Conservation (phyloP, 225 moss, liverwort and hornwort species). For the Polytrichum formosum region DNA sequence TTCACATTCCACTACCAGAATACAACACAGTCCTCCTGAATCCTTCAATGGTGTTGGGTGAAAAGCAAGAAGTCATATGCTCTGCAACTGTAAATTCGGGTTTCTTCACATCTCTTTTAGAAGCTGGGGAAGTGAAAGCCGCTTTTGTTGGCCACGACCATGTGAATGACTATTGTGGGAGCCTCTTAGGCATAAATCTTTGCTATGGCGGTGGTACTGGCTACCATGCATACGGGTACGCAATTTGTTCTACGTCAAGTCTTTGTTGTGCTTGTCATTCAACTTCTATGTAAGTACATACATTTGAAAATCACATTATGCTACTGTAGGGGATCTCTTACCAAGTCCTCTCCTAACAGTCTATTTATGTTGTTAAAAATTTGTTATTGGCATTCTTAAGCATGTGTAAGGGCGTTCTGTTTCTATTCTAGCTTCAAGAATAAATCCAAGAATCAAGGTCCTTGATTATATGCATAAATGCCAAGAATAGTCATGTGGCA, state of each 20-base stretch:
- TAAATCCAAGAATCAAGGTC: no score
- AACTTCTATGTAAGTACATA: no score
- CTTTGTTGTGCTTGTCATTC: background rate
- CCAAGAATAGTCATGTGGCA: no score
- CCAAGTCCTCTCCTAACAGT: no score
- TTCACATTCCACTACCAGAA: slow-evolving; percentile 93
- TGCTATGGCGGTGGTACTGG: slow-evolving; percentile 96
- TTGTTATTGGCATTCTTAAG: no score
- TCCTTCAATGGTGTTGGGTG: slow-evolving; percentile 59
- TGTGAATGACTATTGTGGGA: slow-evolving; percentile 92
- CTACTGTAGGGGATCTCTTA: no score
- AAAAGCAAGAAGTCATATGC: slow-evolving; percentile 74
- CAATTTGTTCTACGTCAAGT: background rate
- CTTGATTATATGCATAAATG: no score
- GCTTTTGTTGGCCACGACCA: slow-evolving; percentile 96
- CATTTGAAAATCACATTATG: no score
- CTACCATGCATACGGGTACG: slow-evolving; percentile 86
- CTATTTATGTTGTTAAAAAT: no score
- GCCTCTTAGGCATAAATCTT: slow-evolving; percentile 74
- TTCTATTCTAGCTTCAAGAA: no score
- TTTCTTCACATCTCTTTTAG: slow-evolving; percentile 75
- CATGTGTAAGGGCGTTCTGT: no score
- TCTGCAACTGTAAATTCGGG: slow-evolving; percentile 91
- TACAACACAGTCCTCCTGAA: slow-evolving; percentile 70
- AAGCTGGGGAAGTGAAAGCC: slow-evolving; percentile 88